Conservation (phyloP, 495 filamentous ascomycete genomes). For the Coniosporium apollinis region DNA sequence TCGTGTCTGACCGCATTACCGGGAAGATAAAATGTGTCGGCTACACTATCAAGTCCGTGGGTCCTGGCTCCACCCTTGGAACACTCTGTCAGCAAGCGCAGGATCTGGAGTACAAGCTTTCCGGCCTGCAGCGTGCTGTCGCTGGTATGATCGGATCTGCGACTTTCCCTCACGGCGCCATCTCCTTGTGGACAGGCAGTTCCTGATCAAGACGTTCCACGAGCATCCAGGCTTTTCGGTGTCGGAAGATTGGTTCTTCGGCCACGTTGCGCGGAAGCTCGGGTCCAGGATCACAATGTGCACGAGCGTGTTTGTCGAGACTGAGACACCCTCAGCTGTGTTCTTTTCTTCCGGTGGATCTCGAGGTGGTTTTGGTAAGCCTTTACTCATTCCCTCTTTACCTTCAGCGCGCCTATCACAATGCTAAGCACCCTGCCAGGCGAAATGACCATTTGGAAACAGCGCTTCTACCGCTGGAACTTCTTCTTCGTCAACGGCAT, state of each 20-base stretch:
- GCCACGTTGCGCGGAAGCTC: constrained; percentile 26
- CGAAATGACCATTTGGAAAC: constrained; percentile 33
- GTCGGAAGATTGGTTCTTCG: constrained; percentile 32
- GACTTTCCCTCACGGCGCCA: constrained; percentile 29
- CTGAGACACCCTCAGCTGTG: constrained; percentile 27
- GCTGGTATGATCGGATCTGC: constrained; percentile 26
- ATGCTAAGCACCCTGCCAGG: no score
- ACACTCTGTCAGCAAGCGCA: constrained; percentile 30
- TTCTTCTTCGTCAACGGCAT: constrained; percentile 34
- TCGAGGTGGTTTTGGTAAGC: constrained; percentile 35
- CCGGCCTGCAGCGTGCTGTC: constrained; percentile 26
- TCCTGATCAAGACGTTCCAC: constrained; percentile 26
- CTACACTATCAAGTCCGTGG: constrained; percentile 29
- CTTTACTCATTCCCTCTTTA: no score
- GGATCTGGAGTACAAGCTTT: constrained; percentile 29
- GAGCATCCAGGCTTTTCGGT: constrained; percentile 30
- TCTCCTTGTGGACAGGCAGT: constrained; percentile 28
- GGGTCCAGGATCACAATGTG: constrained; percentile 34
- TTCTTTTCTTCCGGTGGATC: constrained; percentile 23
- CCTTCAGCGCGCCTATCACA: no score
- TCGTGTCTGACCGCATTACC: constrained; percentile 25
- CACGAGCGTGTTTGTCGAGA: constrained; percentile 32
- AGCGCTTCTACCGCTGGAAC: constrained; percentile 34
- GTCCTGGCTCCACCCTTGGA: constrained; percentile 16
- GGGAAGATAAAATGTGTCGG: constrained; percentile 26